Evolutionary conservation across 331 rosid species (phyloP).

Genomic region (Telfairia occidentalis): DNA sequence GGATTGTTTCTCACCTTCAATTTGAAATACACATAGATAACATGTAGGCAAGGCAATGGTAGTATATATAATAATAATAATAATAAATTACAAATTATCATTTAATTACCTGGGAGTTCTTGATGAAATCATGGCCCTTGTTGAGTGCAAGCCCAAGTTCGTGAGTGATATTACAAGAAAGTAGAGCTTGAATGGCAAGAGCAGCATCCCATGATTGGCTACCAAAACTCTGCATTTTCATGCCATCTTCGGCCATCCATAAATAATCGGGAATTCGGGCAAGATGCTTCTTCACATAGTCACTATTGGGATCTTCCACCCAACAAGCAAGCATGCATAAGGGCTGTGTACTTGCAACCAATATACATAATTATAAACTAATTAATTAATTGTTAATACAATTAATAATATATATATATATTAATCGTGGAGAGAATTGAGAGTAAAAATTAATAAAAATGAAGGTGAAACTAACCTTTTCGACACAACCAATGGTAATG

Average conservation of each 20-base stretch:
- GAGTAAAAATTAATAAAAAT: too few relatives aligned
- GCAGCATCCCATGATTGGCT: slow-evolving; percentile 73
- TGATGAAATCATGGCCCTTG: slow-evolving; percentile 46
- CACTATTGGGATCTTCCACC: slow-evolving; percentile 68
- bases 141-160: slow-evolving; percentile 38
- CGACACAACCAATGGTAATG: slow-evolving; percentile 66
- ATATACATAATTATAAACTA: too few relatives aligned
- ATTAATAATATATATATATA: too few relatives aligned
- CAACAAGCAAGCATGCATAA: slow-evolving; percentile 55
- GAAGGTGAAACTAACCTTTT: too few relatives aligned
- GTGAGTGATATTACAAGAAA: slow-evolving; percentile 33
- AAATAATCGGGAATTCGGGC: slow-evolving; percentile 50
- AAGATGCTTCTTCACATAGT: slow-evolving; percentile 57
- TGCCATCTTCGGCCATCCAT: slow-evolving; percentile 84
- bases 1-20: slow-evolving; percentile 39
- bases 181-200: slow-evolving; percentile 48
- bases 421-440: too few relatives aligned
- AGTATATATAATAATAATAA: too few relatives aligned
- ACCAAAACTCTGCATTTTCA: slow-evolving; percentile 60
- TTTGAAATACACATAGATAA: too few relatives aligned
- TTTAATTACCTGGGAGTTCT: slow-evolving; percentile 43
- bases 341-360: slow-evolving; percentile 12
- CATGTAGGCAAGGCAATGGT: too few relatives aligned
- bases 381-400: too few relatives aligned
- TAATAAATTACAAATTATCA: too few relatives aligned